Evolutionary conservation across 2,329 filamentous ascomycete species (phyloP).

Genomic region (Ceratocystis diversiconidia): DNA sequence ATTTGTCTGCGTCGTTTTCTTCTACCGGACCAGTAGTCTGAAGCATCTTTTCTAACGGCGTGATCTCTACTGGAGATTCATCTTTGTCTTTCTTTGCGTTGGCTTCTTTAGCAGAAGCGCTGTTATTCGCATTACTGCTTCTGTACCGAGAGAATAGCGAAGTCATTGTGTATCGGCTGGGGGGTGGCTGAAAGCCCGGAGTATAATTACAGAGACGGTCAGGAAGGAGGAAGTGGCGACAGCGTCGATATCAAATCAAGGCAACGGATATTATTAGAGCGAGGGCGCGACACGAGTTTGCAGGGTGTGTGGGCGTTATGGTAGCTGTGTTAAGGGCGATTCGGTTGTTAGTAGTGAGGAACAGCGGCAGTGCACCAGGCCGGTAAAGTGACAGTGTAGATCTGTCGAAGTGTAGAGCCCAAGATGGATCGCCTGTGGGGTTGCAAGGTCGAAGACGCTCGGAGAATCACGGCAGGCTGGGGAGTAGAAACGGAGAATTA

Average conservation of each 20-base stretch:
- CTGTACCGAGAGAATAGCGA: constrained; percentile 14
- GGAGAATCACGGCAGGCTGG: not conserved
- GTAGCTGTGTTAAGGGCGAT: too few species aligned
- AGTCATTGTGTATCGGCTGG: constrained; percentile 4
- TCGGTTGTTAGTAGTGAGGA: not conserved
- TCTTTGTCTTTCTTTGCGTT: constrained; percentile 39
- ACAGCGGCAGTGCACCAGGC: not conserved
- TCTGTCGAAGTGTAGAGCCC: not conserved
- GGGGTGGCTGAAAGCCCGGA: not conserved
- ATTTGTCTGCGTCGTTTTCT: constrained; percentile 87
- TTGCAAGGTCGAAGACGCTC: not conserved
- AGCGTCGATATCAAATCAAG: not conserved
- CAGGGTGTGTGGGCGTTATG: not conserved
- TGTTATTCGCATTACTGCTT: constrained; percentile 18
- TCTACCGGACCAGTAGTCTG: constrained; percentile 67
- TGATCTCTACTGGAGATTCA: constrained; percentile 42
- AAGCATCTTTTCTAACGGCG: constrained; percentile 60
- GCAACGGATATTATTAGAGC: not conserved
- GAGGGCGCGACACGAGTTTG: not conserved
- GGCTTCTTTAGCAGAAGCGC: constrained; percentile 30
- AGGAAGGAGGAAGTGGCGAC: not conserved
- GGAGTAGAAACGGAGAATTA: not conserved
- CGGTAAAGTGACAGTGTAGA: not conserved
- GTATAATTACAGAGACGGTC: not conserved
- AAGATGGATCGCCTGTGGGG: not conserved